Evolutionary conservation across 2,329 filamentous ascomycete species (phyloP).

Genomic region (Lachnum nothofagi): DNA sequence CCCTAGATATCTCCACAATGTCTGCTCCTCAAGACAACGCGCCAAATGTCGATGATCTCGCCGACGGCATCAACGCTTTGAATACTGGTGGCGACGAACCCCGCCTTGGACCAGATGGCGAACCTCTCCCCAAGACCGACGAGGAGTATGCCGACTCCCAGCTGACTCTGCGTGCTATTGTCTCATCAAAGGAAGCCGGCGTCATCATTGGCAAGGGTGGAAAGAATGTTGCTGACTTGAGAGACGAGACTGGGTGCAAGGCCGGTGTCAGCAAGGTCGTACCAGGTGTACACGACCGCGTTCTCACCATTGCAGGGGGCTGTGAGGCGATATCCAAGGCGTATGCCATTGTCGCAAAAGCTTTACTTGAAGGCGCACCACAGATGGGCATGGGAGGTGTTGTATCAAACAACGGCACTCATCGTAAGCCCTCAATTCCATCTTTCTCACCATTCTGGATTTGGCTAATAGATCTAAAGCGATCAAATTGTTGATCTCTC

Average conservation of each 20-base stretch:
- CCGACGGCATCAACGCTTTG: slow-evolving; percentile 59
- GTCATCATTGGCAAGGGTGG: slow-evolving; percentile 98
- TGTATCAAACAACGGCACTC: slow-evolving; percentile 80
- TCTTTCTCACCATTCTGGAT: background rate
- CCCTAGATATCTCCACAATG: slow-evolving; percentile 20
- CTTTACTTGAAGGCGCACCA: slow-evolving; percentile 86
- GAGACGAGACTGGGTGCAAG: slow-evolving; percentile 96
- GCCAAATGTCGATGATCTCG: slow-evolving; percentile 44
- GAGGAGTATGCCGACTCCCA: slow-evolving; percentile 93
- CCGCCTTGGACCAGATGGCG: slow-evolving; percentile 66
- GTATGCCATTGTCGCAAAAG: slow-evolving; percentile 87
- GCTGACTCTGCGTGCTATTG: slow-evolving; percentile 91
- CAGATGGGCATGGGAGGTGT: slow-evolving; percentile 94
- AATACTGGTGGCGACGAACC: slow-evolving; percentile 58
- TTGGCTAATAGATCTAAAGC: slow-evolving; percentile 47
- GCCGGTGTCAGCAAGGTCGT: slow-evolving; percentile 99
- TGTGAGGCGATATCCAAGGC: slow-evolving; percentile 85
- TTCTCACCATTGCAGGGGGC: slow-evolving; percentile 88
- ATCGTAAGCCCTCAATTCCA: slow-evolving; percentile 61
- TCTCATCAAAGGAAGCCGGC: slow-evolving; percentile 97
- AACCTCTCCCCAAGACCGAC: slow-evolving; percentile 81
- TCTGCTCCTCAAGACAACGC: slow-evolving; percentile 30
- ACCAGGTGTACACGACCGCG: slow-evolving; percentile 92
- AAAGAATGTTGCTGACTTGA: slow-evolving; percentile 95
- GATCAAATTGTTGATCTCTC: slow-evolving; percentile 94